Base-by-base conservation (phyloP, 257 asterid genomes). In the Salvia hispanica region DNA sequence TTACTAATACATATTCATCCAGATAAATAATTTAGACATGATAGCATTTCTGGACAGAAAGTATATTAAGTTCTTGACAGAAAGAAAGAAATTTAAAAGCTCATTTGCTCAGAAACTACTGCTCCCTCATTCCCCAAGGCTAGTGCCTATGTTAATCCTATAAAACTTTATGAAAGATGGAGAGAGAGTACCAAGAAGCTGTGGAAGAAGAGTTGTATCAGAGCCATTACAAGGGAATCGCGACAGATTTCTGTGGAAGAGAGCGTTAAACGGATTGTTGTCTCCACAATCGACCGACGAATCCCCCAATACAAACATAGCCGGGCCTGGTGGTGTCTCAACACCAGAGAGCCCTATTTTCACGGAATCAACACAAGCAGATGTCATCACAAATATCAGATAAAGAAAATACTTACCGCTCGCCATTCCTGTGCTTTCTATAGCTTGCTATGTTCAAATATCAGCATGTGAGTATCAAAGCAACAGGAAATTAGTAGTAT, bases 281-380 rank as follows among this genome's bases (percentile, higher is more conserved):
- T 76, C 84, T 4, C 90, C 94, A 47, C 94, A 84, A 66, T 86
- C 94, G 15, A 86, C 90, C 3, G 94, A 82, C 2, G 94, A 86
- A 65, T 86, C 94, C 62, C 94, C 94, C 58, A 86, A 33, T n/a
- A 86, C 74, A 34, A 60, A 86, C 88, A 86, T 84, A 2, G 85
- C 82, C 0, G 59, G 66, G 8, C 67, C 80, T 31, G 85, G 48
- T 1, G 83, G 73, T n/a, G 74, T 40, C 42, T 44, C 57, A 57
- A 40, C 55, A 69, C 75, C 74, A 43, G 70, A 40, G 31, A 60
- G 39, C 67, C 54, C 44, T 67, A 62, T 42, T 40, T 66, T 75
- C 51, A 62, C 59, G 21, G 80, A 74, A 15, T 56, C 21, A 64
- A 61, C 78, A 52, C 42, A 4, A 5, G 39, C 69, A 37, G 4